These are phyloP conservation scores for Luzula sylvatica DNA, from an alignment of 176 grass and related monocot species.

Conservation along the genomic window DNA sequence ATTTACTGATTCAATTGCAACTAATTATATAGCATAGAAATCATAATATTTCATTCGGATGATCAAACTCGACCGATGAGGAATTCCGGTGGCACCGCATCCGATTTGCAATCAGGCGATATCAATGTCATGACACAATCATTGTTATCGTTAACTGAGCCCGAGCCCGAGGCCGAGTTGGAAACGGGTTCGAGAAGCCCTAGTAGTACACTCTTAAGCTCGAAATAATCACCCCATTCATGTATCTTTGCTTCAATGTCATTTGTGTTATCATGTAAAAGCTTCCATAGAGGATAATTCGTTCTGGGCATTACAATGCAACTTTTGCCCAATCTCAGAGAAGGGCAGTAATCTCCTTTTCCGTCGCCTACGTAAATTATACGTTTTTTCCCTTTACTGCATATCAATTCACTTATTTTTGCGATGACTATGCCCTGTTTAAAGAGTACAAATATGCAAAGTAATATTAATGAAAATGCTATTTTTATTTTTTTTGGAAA, in stretches of 20 bases:
- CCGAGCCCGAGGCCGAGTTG: background rate
- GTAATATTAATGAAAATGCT: background rate
- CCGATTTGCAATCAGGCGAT: background rate
- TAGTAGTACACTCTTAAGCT: slow-evolving; percentile 18
- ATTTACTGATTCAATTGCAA: no score
- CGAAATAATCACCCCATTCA: slow-evolving; percentile 18
- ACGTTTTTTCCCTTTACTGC: background rate
- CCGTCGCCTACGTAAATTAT: slow-evolving; percentile 28
- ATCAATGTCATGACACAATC: no score
- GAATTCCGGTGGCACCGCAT: background rate
- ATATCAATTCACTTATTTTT: background rate
- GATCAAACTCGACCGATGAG: background rate
- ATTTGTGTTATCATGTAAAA: slow-evolving; percentile 9
- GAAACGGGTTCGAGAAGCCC: background rate
- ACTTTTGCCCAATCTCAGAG: background rate
- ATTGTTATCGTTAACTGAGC: background rate
- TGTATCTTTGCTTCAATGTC: slow-evolving; percentile 19
- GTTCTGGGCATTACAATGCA: slow-evolving; percentile 29
- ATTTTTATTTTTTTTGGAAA: no score
- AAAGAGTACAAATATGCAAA: background rate
- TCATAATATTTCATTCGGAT: background rate
- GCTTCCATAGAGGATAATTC: slow-evolving; percentile 20
- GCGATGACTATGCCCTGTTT: slow-evolving; percentile 24
- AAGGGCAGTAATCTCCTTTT: slow-evolving; percentile 31
- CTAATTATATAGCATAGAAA: no score